Percentiles rank a stretch among this genome's conserved stretches.
Evolutionary conservation across 2,329 filamentous ascomycete species (phyloP).

Genomic region (Pseudogymnoascus sp.): DNA sequence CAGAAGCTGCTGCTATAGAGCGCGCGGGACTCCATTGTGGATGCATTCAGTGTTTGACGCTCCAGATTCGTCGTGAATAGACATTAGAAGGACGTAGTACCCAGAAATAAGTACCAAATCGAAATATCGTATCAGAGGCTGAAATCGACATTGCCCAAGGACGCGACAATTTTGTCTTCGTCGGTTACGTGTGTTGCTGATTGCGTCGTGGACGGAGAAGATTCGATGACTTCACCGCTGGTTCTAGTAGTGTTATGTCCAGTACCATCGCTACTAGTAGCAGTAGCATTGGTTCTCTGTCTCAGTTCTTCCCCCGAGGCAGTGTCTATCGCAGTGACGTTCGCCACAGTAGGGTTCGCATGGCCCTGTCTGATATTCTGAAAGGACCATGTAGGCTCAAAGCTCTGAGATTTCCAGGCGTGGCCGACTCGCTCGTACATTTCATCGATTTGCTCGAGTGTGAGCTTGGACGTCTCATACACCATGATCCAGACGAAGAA

Average conservation of each 20-base stretch:
- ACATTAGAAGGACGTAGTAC: neutral
- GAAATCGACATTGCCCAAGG: conserved; percentile 56
- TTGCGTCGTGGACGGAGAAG: conserved; percentile 31
- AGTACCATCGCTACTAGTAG: conserved; percentile 19
- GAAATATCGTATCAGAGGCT: conserved; percentile 44
- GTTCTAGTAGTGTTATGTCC: conserved; percentile 7
- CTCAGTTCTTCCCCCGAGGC: conserved; percentile 22
- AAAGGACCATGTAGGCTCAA: conserved; percentile 65
- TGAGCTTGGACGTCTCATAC: conserved; percentile 71
- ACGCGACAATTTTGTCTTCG: conserved; percentile 48
- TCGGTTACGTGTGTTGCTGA: conserved; percentile 30
- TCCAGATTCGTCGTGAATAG: neutral
- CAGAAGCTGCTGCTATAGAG: neutral
- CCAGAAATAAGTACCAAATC: neutral
- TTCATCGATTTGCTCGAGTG: conserved; percentile 71
- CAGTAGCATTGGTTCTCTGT: conserved; percentile 22
- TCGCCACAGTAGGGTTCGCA: conserved; percentile 21
- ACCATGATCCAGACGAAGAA: conserved; percentile 70
- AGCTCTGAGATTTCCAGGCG: conserved; percentile 64
- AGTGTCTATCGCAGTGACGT: conserved; percentile 22
- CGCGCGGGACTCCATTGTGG: neutral
- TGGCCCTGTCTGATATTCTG: conserved; percentile 54
- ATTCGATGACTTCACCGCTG: conserved; percentile 22
- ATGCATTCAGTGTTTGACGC: neutral
- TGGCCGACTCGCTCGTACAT: conserved; percentile 66